Base-by-base conservation (phyloP, 2,329 filamentous ascomycete species). In the Clarireedia paspali region DNA sequence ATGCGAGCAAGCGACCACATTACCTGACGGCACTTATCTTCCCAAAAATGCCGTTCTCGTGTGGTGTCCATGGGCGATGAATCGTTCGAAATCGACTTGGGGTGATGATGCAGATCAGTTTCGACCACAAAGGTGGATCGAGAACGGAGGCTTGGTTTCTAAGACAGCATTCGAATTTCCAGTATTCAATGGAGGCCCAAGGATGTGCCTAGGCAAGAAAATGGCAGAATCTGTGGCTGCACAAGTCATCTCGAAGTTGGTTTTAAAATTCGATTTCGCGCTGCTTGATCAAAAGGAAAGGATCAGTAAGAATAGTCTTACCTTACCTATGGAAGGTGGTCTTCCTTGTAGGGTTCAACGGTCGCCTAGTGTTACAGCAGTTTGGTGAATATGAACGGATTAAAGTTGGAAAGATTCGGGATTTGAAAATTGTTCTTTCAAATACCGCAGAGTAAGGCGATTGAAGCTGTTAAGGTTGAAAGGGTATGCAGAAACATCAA, bases 41-140 rank as follows among this genome's bases (percentile, higher is more conserved):
- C 81, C 81, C 0, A 66, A 70, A 27, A 67, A 71, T 12, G 74
- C 81, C 0, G 74, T 87, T 24, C 71, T 86, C 2, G 70, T 85
- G 3, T 87, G 82, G 82, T 84, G 79, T 59, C 72, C 80, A 3
- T 86, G 82, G 80, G 79, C 83, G 0, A 80, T 85, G 75, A 82
- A 83, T 59, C 74, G 82, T 10, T 84, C 82, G 0, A 68, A 61
- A 9, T 61, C 70, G 2, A 82, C 73, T 0, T 86, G 82, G 80
- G 82, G 82, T 5, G 66, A 71, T 0, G 79, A 84, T 60, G 77
- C 80, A 6, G 76, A 79, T 42, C 63, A 64, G 0, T 86, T 85
- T 61, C 73, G 72, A 3, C 83, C 83, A 0, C 77, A 78, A 51
- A 72, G 83, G 45, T 86, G 81, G 78, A 68, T 86, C 2, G 65